phyloP scores from a whole-genome alignment of 139 green algal genomes.

The Chlamydomonas eustigma region DNA sequence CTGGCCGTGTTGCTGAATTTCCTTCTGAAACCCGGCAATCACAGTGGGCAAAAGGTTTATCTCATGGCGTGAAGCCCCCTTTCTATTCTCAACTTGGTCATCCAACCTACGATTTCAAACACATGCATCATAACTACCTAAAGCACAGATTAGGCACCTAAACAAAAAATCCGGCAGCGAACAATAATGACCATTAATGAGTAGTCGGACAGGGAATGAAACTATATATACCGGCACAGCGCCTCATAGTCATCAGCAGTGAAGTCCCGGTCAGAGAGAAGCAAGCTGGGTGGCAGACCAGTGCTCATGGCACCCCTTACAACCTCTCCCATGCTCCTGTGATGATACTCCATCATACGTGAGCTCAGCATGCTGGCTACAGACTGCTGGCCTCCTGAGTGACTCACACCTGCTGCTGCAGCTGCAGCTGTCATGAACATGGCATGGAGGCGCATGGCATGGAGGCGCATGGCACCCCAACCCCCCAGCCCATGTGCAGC shows the following conservation, averaged over 20 bases:
- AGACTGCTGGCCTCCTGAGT: background rate
- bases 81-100: conserved; percentile 57
- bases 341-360: no score
- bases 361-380: background rate
- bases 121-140: no score
- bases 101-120: conserved; percentile 38
- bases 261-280: conserved; percentile 61
- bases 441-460: no score
- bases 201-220: no score
- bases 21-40: no score
- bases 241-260: conserved; percentile 62
- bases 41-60: conserved; percentile 2
- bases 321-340: conserved; percentile 5
- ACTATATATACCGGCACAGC: conserved; percentile 45
- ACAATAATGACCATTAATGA: no score
- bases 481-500: no score
- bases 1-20: background rate
- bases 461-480: no score
- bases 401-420: background rate
- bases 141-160: background rate
- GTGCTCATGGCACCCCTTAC: background rate
- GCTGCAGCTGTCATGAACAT: background rate
- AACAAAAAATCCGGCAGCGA: no score
- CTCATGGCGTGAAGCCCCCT: conserved; percentile 11
- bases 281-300: conserved; percentile 15